These are phyloP conservation scores for Sisymbrium altissimum DNA, from an alignment of 345 rosid species.

Conservation along the genomic window DNA sequence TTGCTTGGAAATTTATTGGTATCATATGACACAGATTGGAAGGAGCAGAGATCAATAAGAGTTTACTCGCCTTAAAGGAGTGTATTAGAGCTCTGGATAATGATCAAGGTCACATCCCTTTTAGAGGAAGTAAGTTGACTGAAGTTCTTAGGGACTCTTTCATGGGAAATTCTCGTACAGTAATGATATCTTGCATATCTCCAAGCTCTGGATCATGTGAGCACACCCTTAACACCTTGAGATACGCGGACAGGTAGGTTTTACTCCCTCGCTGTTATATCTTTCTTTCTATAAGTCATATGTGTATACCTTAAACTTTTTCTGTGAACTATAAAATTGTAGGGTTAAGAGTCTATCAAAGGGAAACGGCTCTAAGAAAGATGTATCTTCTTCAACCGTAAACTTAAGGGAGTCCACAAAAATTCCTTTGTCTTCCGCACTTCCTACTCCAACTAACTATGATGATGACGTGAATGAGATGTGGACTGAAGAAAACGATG, in stretches of 20 bases:
- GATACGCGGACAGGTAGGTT: slow-evolving; percentile 97
- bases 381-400: slow-evolving; percentile 56
- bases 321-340: slow-evolving; percentile 22
- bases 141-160: slow-evolving; percentile 99
- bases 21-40: slow-evolving; percentile 68
- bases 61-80: slow-evolving; percentile 93
- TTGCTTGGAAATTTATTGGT: not conserved
- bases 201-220: slow-evolving; percentile 98
- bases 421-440: slow-evolving; percentile 56
- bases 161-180: slow-evolving; percentile 94
- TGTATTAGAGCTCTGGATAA: slow-evolving; percentile 99
- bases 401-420: slow-evolving; percentile 77
- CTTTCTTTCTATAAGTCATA: not conserved
- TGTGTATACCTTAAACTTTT: no score
- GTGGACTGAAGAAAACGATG: slow-evolving; percentile 82
- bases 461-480: slow-evolving; percentile 70
- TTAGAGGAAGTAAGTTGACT: slow-evolving; percentile 96
- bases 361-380: slow-evolving; percentile 85
- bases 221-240: slow-evolving; percentile 93
- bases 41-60: slow-evolving; percentile 99
- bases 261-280: not conserved
- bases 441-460: slow-evolving; percentile 52
- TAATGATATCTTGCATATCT: slow-evolving; percentile 97
- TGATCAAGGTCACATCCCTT: slow-evolving; percentile 98
- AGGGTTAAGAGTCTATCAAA: slow-evolving; percentile 98